Evolutionary conservation across 768 basidiomycete species (phyloP), one percentile per base, ranked within the genome.

Genomic region (Melanogaster broomeanus): DNA sequence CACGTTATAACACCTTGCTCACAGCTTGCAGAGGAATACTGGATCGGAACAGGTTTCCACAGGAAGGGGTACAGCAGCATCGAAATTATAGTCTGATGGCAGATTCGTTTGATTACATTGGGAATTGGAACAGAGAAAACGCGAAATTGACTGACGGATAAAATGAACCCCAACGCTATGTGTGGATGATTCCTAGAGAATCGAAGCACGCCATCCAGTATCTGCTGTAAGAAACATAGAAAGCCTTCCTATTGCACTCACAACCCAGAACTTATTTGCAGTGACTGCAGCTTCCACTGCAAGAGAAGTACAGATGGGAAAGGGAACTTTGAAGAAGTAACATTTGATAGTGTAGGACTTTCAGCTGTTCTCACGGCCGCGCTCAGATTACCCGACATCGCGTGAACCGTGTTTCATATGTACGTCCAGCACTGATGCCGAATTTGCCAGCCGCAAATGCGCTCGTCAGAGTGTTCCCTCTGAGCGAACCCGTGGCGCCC

Each of bases 401-500:
- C 10, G 31, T 31, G 31, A 31, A 13, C 31, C 9, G 31, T 12
- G 31, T 31, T 31, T 13, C 31, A 13, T 31, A 13, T 31, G 31
- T 13, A 13, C 12, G 31, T 31, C 31, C 10, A 31, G n/a, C n/a
- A n/a, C 88, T 72, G 31, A 81, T 30, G 4, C 79, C 87, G 45
- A 78, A 80, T 62, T 30, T 30, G 25, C 25, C 25, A 27, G 25
- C 25, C 4, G 87, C 74, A 58, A 88, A 84, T 2, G 75, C 78
- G 45, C 83, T 84, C 0, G 85, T 87, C 0, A 67, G 69, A 3
- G 71, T 69, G 49, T 87, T 88, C 6, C 88, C 88, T 48, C 88
- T 71, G 18, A 79, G 49, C 47, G 81, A 76, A 6, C 87, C 83
- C 7, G 88, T 89, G 2, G 88, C 88, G 0, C 87, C 86, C 0